Conservation (phyloP, 768 basidiomycete species). For the Saitozyma sp. region DNA sequence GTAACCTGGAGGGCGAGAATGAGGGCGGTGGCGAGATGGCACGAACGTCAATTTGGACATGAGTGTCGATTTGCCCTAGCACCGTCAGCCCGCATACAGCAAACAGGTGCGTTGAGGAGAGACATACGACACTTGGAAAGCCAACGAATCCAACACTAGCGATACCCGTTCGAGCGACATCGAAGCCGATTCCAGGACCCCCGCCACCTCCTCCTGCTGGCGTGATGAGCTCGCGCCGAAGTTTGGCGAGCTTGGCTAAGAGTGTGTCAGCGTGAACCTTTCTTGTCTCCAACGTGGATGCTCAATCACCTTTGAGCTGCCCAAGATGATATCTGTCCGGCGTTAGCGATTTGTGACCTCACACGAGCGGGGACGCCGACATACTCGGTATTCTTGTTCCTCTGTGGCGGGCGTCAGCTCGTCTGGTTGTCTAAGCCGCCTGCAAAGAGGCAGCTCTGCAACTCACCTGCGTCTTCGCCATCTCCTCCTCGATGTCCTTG, state of each 20-base stretch:
- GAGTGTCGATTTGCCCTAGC: slow-evolving; percentile 50
- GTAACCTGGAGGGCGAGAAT: not conserved
- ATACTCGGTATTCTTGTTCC: slow-evolving; percentile 54
- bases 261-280: not conserved
- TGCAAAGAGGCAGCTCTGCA: too few species aligned
- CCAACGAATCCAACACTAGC: slow-evolving; percentile 78
- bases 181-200: slow-evolving; percentile 91
- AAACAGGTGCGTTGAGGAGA: not conserved
- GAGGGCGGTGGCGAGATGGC: not conserved
- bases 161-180: slow-evolving; percentile 96
- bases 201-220: slow-evolving; percentile 75
- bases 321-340: slow-evolving; percentile 79
- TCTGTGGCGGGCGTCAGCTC: slow-evolving; percentile 35
- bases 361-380: not conserved
- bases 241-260: slow-evolving; percentile 89
- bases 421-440: not conserved
- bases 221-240: slow-evolving; percentile 86
- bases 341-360: not conserved
- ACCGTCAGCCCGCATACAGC: too few species aligned
- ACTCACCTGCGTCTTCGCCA: slow-evolving; percentile 79
- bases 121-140: slow-evolving; percentile 57
- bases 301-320: slow-evolving; percentile 69
- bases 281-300: not conserved
- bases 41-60: slow-evolving; percentile 53
- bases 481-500: slow-evolving; percentile 68